Evolutionary conservation across 768 basidiomycete genomes (phyloP).

Genomic region (Collybiopsis luxurians): DNA sequence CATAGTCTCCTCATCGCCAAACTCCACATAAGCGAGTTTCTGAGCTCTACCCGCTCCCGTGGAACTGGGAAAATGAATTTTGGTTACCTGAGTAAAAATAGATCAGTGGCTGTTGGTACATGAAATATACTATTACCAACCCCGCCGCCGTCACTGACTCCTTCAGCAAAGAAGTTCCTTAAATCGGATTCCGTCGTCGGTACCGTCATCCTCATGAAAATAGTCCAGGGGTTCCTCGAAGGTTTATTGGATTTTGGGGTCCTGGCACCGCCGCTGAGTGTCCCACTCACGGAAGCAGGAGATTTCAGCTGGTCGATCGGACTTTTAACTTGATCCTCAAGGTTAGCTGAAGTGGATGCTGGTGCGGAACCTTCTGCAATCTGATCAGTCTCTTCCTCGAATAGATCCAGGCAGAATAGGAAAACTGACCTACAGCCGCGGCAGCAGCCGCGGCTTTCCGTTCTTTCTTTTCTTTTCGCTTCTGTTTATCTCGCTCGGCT

Average conservation of each 20-base stretch:
- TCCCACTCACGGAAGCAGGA: constrained; percentile 56
- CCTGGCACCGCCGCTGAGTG: constrained; percentile 58
- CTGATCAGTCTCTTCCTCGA: not conserved
- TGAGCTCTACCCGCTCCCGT: constrained; percentile 44
- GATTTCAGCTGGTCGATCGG: constrained; percentile 47
- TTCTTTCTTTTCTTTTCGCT: constrained; percentile 64
- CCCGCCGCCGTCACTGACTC: constrained; percentile 43
- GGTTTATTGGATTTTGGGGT: constrained; percentile 70
- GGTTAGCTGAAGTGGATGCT: constrained; percentile 18
- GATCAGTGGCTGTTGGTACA: not conserved
- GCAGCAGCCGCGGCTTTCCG: constrained; percentile 49
- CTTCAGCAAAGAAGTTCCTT: constrained; percentile 74
- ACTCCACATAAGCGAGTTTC: constrained; percentile 83
- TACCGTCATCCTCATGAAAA: constrained; percentile 69
- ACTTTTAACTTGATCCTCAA: constrained; percentile 17
- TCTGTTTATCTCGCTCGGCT: constrained; percentile 53
- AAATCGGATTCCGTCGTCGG: constrained; percentile 60
- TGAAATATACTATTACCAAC: constrained; percentile 37
- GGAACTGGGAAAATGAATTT: constrained; percentile 55
- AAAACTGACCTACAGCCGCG: constrained; percentile 13
- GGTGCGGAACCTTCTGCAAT: constrained; percentile 14
- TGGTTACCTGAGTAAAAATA: constrained; percentile 52
- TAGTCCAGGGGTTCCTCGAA: constrained; percentile 76
- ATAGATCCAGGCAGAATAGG: not conserved
- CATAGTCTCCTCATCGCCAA: constrained; percentile 86